These are phyloP conservation scores for Wallacemonas rigidus DNA, from an alignment of 208 protist genomes.

Conservation along the genomic window DNA sequence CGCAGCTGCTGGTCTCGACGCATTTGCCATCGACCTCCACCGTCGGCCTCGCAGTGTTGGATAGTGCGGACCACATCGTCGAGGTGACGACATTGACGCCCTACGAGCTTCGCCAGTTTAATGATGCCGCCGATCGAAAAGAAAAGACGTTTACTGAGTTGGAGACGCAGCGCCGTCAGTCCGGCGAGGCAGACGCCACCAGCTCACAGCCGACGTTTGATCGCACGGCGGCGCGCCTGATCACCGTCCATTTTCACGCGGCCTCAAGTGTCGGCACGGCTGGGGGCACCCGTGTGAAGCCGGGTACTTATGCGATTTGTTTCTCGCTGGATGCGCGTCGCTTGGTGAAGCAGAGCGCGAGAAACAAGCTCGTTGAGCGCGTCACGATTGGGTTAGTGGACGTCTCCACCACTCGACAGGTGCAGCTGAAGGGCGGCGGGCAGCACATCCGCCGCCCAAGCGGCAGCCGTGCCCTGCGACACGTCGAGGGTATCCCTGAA, in stretches of 20 bases:
- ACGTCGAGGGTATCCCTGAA: not conserved
- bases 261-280: not conserved
- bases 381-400: conserved; percentile 34
- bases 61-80: conserved; percentile 23
- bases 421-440: not conserved
- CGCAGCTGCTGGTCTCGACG: conserved; percentile 31
- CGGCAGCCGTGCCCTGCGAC: not conserved
- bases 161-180: not conserved
- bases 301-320: conserved; percentile 49
- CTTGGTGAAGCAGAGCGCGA: not conserved
- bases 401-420: conserved; percentile 26
- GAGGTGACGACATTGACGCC: conserved; percentile 18
- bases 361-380: conserved; percentile 20
- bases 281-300: not conserved
- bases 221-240: not conserved
- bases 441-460: not conserved
- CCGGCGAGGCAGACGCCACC: no score
- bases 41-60: conserved; percentile 19
- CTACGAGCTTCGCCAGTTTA: conserved; percentile 21
- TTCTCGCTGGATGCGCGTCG: conserved; percentile 34
- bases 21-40: conserved; percentile 27
- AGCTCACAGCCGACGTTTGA: not conserved
- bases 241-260: conserved; percentile 19
- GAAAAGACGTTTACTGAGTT: conserved; percentile 3
- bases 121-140: conserved; percentile 12